A percentile compares a stretch with the other conserved stretches of the same genome.
Evolutionary conservation across 164 flowering plant genomes (phyloP).

Genomic region (Malania oleifera): DNA sequence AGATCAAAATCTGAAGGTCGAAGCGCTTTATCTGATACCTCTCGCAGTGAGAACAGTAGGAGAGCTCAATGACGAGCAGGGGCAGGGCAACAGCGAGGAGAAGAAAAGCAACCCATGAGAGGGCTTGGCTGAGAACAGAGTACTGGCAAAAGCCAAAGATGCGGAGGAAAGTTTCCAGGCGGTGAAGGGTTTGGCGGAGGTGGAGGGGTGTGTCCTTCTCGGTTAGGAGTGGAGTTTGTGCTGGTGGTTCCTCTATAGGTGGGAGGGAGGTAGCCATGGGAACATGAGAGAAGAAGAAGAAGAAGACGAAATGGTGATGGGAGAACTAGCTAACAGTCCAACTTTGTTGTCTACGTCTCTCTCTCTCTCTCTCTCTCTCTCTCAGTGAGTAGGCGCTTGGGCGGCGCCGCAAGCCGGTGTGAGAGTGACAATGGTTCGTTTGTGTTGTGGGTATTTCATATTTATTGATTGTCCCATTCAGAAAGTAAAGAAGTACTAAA

Average conservation of each 20-base stretch:
- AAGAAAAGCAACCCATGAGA: slow-evolving; percentile 24
- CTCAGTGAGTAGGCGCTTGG: no score
- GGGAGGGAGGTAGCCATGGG: neutral
- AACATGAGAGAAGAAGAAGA: slow-evolving; percentile 16
- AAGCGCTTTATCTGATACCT: slow-evolving; percentile 20
- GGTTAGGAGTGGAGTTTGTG: neutral
- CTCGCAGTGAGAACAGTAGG: slow-evolving; percentile 28
- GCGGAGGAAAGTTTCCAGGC: slow-evolving; percentile 27
- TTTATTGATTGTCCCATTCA: no score
- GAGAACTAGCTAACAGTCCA: no score
- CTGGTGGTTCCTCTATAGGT: neutral
- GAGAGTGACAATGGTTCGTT: no score
- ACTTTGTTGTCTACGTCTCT: no score
- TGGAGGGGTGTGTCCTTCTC: slow-evolving; percentile 7
- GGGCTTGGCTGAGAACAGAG: slow-evolving; percentile 19
- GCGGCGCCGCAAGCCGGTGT: slow-evolving; percentile 20
- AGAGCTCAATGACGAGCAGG: slow-evolving; percentile 12
- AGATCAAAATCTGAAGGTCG: slow-evolving; percentile 23
- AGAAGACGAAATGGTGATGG: no score
- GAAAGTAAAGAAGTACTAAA: no score
- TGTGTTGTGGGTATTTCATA: no score
- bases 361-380: no score
- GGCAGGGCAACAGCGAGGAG: slow-evolving; percentile 18
- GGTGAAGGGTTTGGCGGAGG: slow-evolving; percentile 15
- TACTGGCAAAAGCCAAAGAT: slow-evolving; percentile 34